Conservation (phyloP, 2,329 filamentous ascomycete genomes). For the Exophiala sp. region DNA sequence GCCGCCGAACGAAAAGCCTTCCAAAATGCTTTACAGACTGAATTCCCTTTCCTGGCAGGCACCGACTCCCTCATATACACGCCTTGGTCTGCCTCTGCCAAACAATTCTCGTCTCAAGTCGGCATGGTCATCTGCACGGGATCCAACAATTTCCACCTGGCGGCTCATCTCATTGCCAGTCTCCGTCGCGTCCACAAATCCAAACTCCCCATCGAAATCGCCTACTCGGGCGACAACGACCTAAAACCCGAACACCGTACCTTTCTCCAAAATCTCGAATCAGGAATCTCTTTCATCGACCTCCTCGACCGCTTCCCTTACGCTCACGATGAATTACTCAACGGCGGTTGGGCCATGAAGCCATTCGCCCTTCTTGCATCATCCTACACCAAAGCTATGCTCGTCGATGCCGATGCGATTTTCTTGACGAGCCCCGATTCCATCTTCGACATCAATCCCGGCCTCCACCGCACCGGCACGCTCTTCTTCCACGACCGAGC, state of each 20-base stretch:
- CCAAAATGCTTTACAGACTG: not conserved
- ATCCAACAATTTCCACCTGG: not conserved
- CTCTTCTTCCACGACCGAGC: slow-evolving; percentile 25
- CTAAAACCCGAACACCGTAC: slow-evolving; percentile 2
- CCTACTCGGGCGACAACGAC: slow-evolving; percentile 23
- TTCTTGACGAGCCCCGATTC: slow-evolving; percentile 21
- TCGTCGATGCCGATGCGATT: slow-evolving; percentile 21
- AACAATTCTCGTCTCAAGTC: not conserved
- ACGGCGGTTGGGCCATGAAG: slow-evolving; percentile 23
- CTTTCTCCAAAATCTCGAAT: not conserved
- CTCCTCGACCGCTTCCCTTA: slow-evolving; percentile 19
- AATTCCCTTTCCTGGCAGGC: not conserved
- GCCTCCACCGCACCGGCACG: slow-evolving; percentile 16
- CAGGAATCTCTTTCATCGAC: slow-evolving; percentile 14
- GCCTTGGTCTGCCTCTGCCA: not conserved
- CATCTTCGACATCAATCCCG: slow-evolving; percentile 12
- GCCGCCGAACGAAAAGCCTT: not conserved
- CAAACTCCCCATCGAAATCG: slow-evolving; percentile 23
- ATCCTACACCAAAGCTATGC: slow-evolving; percentile 17
- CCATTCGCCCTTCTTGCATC: slow-evolving; percentile 25
- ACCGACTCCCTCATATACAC: not conserved
- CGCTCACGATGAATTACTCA: slow-evolving; percentile 6
- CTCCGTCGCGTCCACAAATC: slow-evolving; percentile 20
- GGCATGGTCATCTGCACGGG: not conserved
- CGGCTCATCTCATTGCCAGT: slow-evolving; percentile 20